These are phyloP conservation scores for Globisporangium orthogonon DNA, from an alignment of 352 stramenopile genomes.

Conservation along the genomic window DNA sequence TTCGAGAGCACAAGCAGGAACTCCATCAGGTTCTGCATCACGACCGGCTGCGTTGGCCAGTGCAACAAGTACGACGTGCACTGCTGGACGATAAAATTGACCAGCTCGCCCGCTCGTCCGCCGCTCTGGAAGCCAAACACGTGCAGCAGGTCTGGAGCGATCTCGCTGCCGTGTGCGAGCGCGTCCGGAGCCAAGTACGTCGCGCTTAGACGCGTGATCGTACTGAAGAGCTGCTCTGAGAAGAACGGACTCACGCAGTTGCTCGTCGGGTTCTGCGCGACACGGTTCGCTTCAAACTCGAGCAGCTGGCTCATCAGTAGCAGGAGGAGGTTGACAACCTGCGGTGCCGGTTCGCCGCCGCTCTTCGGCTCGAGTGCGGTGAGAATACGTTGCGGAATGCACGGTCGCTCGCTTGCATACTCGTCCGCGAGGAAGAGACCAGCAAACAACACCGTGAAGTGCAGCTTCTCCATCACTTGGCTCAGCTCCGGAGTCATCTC, in stretches of 20 bases:
- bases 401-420: slow-evolving; percentile 62
- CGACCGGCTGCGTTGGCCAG: slow-evolving; percentile 75
- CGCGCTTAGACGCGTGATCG: slow-evolving; percentile 63
- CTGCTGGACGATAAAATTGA: slow-evolving; percentile 70
- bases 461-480: slow-evolving; percentile 71
- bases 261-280: slow-evolving; percentile 51
- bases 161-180: slow-evolving; percentile 26
- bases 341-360: slow-evolving; percentile 14
- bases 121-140: slow-evolving; percentile 59
- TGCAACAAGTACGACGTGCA: slow-evolving; percentile 66
- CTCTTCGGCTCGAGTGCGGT: slow-evolving; percentile 18
- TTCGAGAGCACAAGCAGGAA: slow-evolving; percentile 67
- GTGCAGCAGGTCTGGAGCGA: slow-evolving; percentile 44
- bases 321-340: slow-evolving; percentile 55
- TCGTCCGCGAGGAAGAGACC: slow-evolving; percentile 78
- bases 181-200: slow-evolving; percentile 65
- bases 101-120: slow-evolving; percentile 42
- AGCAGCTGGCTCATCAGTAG: slow-evolving; percentile 66
- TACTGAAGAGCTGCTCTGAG: slow-evolving; percentile 66
- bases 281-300: slow-evolving; percentile 55
- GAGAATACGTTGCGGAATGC: slow-evolving; percentile 57
- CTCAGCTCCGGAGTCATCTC: slow-evolving; percentile 49
- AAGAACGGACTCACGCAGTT: slow-evolving; percentile 70
- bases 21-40: slow-evolving; percentile 81
- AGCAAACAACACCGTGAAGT: slow-evolving; percentile 75